Evolutionary conservation across 495 filamentous ascomycete species (phyloP), one percentile per base, ranked within the genome.

Genomic region (Cetradonia linearis): DNA sequence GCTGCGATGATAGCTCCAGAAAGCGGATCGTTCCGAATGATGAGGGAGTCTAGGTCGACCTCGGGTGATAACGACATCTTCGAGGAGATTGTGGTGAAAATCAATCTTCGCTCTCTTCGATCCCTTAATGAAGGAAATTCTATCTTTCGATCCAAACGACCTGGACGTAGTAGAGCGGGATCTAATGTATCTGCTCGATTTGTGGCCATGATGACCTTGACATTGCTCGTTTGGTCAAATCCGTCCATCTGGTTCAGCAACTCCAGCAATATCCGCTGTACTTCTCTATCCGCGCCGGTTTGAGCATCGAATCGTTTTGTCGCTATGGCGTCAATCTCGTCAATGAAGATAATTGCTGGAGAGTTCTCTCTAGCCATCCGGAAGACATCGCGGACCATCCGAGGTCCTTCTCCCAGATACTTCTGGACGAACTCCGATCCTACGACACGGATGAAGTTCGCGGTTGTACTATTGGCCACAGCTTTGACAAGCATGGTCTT

Each of bases 171-270:
- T 65, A 98, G 75, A 14, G 93, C 93, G 5, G 93, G 93, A 69
- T 98, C 93, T 55, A 98, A 78, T 16, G 94, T 98, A 68, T 98
- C 93, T 53, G 93, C 94, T 66, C 93, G 84, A 76, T 98, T 98
- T 63, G 93, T 98, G 59, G 93, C 93, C 93, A 98, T 98, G 77
- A 98, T 97, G 68, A 98, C 93, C 75, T 98, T 98, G 71, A 98
- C 94, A 70, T 97, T 97, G 74, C 89, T 87, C 2, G 90, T 92
- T 72, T 97, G 93, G 71, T 98, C 93, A 75, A 98, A 98, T 63
- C 93, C 93, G 73, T 98, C 93, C 93, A 98, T 97, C 74, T 98
- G 93, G 76, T 98, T 98, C 60, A 98, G 83, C 62, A 98, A 78
- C 71, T 98, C 93, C 58, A 98, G 83, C 60, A 98, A 76, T 68